Evolutionary conservation across 108 stramenopile genomes (phyloP), one percentile per base, ranked within the genome.

Genomic region (Aurantiochytrium sp.): DNA sequence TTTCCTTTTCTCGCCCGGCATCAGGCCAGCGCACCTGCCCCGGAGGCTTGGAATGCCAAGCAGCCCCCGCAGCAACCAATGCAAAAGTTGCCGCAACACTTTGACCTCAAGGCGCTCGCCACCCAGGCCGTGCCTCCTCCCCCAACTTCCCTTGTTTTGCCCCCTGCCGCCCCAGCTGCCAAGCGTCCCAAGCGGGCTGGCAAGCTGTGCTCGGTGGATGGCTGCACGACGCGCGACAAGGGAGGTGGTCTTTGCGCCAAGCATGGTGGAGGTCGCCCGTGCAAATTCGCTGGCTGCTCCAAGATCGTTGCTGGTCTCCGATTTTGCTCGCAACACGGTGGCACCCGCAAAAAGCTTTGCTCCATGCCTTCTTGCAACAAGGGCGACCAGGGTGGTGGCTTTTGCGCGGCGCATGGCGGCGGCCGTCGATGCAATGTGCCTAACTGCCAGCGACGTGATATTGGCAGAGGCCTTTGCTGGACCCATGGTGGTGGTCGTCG

Each of bases 191-290:
- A 35, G 76, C 76, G 76, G 14, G 23, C 76, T 35, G 76, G 76
- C n/a, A 83, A 53, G 28, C 51, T 83, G n/a, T 83, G 76, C 51
- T 53, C 76, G n/a, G 5, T 83, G 45, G 49, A 12, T 6, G 76
- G 76, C 10, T 83, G 76, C 76, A 83, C 8, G 23, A 83, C 76
- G n/a, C 76, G 76, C 76, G 76, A 83, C 76, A 83, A 83, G 76
- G 76, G 76, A 14, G 76, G 76, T 23, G 76, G 76, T 35, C 76
- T 83, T 8, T 83, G 76, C 76, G 76, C 76, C 19, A 83, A 83
- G 51, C 76, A 83, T 4, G 76, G 76, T 45, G 76, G 76, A 14
- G 76, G 76, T n/a, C 76, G 76, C 18, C 76, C 76, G 45, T 83
- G 76, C 5, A 83, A 83, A 35, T 23, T 25, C 51, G 49, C 8